These are phyloP conservation scores for Suillus paluster DNA, from an alignment of 768 basidiomycete species.

Conservation along the genomic window DNA sequence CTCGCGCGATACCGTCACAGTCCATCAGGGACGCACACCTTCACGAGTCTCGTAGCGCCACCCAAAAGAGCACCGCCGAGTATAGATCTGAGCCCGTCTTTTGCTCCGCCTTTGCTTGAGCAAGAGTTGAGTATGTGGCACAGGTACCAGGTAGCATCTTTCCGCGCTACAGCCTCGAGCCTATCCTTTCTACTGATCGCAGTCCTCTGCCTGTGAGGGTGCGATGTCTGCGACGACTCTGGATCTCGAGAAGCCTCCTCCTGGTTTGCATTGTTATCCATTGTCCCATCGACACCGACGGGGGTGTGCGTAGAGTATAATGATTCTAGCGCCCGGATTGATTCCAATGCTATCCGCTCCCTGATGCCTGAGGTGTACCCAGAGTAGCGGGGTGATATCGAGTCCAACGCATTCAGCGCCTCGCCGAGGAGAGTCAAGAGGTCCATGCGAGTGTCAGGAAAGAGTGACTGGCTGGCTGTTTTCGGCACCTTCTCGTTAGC, in stretches of 20 bases:
- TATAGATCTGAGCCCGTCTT: background rate
- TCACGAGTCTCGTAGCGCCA: slow-evolving; percentile 29
- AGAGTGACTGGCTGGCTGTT: background rate
- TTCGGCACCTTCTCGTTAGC: slow-evolving; percentile 1
- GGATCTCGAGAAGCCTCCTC: background rate
- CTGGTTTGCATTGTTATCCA: slow-evolving; percentile 1
- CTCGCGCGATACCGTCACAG: background rate
- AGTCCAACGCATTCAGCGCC: slow-evolving; percentile 23
- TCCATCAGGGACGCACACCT: slow-evolving; percentile 3
- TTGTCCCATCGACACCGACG: background rate
- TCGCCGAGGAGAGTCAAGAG: slow-evolving; percentile 26
- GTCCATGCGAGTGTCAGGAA: slow-evolving; percentile 26
- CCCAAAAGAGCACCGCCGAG: slow-evolving; percentile 24
- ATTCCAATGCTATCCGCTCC: slow-evolving; percentile 31
- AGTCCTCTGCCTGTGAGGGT: slow-evolving; percentile 4
- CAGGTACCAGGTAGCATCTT: slow-evolving; percentile 34
- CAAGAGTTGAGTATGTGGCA: slow-evolving; percentile 30
- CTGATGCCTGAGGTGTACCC: slow-evolving; percentile 11
- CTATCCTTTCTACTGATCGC: slow-evolving; percentile 22
- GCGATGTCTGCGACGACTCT: background rate
- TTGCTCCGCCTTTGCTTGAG: background rate
- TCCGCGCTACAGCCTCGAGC: slow-evolving; percentile 26
- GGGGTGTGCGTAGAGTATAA: slow-evolving; percentile 16
- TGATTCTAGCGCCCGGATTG: slow-evolving; percentile 29
- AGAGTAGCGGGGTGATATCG: slow-evolving; percentile 7